Percentiles rank a stretch among this genome's conserved stretches.
phyloP scores from a whole-genome alignment of 495 filamentous ascomycete species.

The Penicillium odoratum region DNA sequence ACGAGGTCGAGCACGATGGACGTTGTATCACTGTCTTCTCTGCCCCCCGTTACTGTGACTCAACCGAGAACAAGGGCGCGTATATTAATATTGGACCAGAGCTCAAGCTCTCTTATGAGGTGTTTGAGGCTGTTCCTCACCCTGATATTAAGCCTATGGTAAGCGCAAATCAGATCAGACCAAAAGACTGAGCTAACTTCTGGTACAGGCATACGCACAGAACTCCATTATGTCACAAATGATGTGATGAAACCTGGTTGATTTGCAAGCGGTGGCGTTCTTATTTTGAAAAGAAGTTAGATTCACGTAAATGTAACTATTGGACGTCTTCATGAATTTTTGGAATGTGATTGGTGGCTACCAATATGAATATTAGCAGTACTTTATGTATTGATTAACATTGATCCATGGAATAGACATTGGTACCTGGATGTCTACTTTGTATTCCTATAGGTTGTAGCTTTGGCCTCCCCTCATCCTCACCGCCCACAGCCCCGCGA shows the following conservation, averaged over 20 bases:
- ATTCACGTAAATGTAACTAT: constrained; percentile 16
- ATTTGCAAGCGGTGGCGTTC: constrained; percentile 29
- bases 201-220: constrained; percentile 70
- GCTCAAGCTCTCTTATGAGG: constrained; percentile 83
- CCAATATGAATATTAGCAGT: background rate
- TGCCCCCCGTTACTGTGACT: constrained; percentile 95
- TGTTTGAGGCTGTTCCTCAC: constrained; percentile 96
- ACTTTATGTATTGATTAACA: background rate
- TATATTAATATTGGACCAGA: constrained; percentile 97
- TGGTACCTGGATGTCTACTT: background rate
- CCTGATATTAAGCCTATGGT: constrained; percentile 95
- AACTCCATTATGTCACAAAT: constrained; percentile 73
- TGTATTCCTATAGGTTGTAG: background rate
- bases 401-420: background rate
- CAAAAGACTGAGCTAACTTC: constrained; percentile 28
- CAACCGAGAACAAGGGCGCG: constrained; percentile 95
- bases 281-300: constrained; percentile 20
- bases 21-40: constrained; percentile 99
- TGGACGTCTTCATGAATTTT: background rate
- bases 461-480: constrained; percentile 1
- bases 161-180: constrained; percentile 25
- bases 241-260: constrained; percentile 45
- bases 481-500: constrained; percentile 10
- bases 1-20: constrained; percentile 96
- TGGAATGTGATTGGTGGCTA: constrained; percentile 1